Conservation (phyloP, 768 basidiomycete genomes). For the Lactarius trivialis region DNA sequence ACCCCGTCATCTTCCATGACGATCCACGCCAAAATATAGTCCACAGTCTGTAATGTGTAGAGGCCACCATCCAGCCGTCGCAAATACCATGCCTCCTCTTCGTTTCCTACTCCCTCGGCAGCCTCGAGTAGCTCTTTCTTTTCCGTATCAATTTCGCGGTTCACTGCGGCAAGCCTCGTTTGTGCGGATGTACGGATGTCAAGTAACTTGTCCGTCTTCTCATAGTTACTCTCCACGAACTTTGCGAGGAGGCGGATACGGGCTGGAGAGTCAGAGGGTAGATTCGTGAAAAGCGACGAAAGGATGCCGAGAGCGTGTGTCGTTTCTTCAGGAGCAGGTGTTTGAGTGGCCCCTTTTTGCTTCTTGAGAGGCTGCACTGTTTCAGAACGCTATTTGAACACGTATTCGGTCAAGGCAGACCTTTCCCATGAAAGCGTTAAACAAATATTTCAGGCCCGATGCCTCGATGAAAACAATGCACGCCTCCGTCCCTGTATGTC, state of each 20-base stretch:
- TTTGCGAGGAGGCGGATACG: slow-evolving; percentile 83
- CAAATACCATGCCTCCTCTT: slow-evolving; percentile 80
- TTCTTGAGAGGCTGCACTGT: slow-evolving; percentile 45
- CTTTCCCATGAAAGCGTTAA: slow-evolving; percentile 92
- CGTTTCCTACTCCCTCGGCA: slow-evolving; percentile 49
- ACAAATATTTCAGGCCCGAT: slow-evolving; percentile 82
- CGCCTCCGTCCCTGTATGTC: slow-evolving; percentile 53
- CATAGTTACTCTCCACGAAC: slow-evolving; percentile 89
- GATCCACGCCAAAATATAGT: slow-evolving; percentile 93
- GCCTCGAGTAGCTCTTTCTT: slow-evolving; percentile 55
- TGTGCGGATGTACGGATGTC: slow-evolving; percentile 76
- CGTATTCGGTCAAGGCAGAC: slow-evolving; percentile 36
- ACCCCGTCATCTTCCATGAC: slow-evolving; percentile 99
- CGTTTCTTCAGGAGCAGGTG: slow-evolving; percentile 69
- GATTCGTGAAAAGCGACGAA: slow-evolving; percentile 80
- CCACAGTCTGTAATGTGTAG: slow-evolving; percentile 83
- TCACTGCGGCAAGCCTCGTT: slow-evolving; percentile 49
- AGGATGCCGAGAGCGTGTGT: slow-evolving; percentile 85
- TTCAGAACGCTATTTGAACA: slow-evolving; percentile 12
- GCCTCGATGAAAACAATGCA: slow-evolving; percentile 87
- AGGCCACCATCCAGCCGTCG: slow-evolving; percentile 80
- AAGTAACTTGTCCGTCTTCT: slow-evolving; percentile 89
- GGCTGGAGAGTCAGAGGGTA: slow-evolving; percentile 75
- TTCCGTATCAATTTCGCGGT: slow-evolving; percentile 64
- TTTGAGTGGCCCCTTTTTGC: slow-evolving; percentile 42